A percentile compares a stretch with the other conserved stretches of the same genome.
Conservation (phyloP, 306 rosid species). For the Cucurbita moschata region DNA sequence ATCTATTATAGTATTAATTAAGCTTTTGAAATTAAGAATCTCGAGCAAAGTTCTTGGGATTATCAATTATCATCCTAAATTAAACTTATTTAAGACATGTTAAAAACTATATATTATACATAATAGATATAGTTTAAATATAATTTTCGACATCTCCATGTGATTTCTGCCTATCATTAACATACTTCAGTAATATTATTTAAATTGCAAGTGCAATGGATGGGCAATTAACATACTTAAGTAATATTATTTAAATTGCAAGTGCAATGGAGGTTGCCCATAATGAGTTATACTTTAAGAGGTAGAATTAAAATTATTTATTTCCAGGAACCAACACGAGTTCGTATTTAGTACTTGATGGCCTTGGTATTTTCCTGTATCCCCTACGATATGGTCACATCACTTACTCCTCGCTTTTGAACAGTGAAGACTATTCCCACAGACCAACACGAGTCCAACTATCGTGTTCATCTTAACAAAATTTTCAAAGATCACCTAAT, state of each 20-base stretch:
- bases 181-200: not conserved
- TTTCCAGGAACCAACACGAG: too few species aligned
- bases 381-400: too few species aligned
- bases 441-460: too few species aligned
- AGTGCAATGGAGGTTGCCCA: not conserved
- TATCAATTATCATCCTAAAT: not conserved
- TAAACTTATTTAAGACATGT: not conserved
- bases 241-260: too few species aligned
- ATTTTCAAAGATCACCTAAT: too few species aligned
- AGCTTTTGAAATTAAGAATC: not conserved
- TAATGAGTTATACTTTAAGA: not conserved
- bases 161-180: not conserved
- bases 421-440: too few species aligned
- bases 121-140: not conserved
- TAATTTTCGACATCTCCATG: not conserved
- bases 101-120: not conserved
- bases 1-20: not conserved
- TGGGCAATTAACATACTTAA: too few species aligned
- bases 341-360: too few species aligned
- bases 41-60: not conserved
- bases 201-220: not conserved
- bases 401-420: too few species aligned
- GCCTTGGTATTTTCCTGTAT: too few species aligned
- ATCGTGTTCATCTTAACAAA: too few species aligned
- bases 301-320: too few species aligned